These are phyloP conservation scores for Candida awuae DNA, from an alignment of 805 yeast genomes.

Conservation along the genomic window DNA sequence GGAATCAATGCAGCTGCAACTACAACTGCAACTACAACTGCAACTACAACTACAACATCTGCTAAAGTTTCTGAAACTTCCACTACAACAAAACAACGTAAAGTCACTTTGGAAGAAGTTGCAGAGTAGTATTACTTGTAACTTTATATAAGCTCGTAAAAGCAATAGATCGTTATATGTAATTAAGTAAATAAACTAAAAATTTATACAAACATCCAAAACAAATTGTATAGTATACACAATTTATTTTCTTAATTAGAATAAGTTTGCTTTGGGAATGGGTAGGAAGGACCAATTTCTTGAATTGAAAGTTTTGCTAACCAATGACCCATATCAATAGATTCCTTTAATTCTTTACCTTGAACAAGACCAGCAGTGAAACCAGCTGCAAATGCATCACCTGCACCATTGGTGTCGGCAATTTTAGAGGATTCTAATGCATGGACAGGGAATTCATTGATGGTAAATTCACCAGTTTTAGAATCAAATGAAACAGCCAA, in stretches of 20 bases:
- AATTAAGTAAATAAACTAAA: too few species aligned
- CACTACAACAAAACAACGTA: conserved; percentile 15
- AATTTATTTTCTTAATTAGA: too few species aligned
- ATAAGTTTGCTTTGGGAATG: conserved; percentile 61
- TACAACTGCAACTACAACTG: conserved; percentile 9
- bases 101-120: conserved; percentile 23
- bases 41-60: neutral
- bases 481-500: conserved; percentile 57
- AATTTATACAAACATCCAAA: too few species aligned
- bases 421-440: conserved; percentile 59
- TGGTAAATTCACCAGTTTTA: conserved; percentile 37
- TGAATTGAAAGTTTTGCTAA: conserved; percentile 87
- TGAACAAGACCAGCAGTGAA: conserved; percentile 82
- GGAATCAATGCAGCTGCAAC: conserved; percentile 6
- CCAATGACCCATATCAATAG: conserved; percentile 90
- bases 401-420: conserved; percentile 96
- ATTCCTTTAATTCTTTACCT: conserved; percentile 51
- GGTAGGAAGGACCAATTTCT: conserved; percentile 92
- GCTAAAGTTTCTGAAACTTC: neutral
- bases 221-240: too few species aligned
- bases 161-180: too few species aligned
- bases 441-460: conserved; percentile 58
- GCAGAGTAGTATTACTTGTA: too few species aligned
- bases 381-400: conserved; percentile 97
- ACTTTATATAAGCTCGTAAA: too few species aligned